These are phyloP conservation scores for Otatea glauca DNA, from an alignment of 176 grass and related monocot genomes.

Conservation along the genomic window DNA sequence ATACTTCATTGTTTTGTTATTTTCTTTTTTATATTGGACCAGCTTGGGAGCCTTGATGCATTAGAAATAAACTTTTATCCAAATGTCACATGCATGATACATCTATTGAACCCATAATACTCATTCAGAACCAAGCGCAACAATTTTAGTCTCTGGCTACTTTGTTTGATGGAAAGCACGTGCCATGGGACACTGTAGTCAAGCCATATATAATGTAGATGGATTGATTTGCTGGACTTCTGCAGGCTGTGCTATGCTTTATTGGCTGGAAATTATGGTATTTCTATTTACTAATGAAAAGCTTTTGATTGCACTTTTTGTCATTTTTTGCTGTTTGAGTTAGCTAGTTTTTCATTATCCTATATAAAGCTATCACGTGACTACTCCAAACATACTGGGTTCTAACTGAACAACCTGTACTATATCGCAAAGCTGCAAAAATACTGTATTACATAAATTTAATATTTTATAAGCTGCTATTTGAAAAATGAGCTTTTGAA, in stretches of 20 bases:
- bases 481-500: background rate
- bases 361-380: background rate
- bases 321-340: background rate
- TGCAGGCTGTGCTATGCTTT: background rate
- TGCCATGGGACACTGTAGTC: background rate
- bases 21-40: background rate
- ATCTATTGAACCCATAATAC: background rate
- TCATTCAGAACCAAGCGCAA: background rate
- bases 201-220: background rate
- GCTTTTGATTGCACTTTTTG: background rate
- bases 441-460: background rate
- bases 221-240: background rate
- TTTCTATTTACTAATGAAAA: constrained; percentile 18
- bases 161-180: background rate
- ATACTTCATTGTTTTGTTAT: background rate
- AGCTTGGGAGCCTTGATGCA: background rate
- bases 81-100: constrained; percentile 1
- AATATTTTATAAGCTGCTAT: background rate
- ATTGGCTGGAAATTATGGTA: background rate
- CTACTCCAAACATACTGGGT: background rate
- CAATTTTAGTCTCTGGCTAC: background rate
- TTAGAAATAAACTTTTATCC: background rate
- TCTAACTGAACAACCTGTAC: background rate
- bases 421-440: background rate
- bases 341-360: background rate